These are phyloP conservation scores for Arabidopsis arenosa DNA, from an alignment of 345 rosid species.

Conservation along the genomic window DNA sequence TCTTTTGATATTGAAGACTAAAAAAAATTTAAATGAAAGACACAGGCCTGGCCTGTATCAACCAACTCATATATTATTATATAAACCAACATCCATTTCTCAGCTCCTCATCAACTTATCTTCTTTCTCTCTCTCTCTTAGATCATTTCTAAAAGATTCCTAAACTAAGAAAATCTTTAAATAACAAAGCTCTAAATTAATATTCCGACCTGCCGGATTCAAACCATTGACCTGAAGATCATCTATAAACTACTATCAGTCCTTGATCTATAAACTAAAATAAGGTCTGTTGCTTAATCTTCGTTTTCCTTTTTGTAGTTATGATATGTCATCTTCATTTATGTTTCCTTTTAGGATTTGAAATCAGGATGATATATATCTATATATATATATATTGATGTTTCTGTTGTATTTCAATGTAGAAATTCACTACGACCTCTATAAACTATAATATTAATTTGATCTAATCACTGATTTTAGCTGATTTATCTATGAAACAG, in stretches of 20 bases:
- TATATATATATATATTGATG: neutral
- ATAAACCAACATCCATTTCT: constrained; percentile 42
- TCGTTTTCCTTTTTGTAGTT: neutral
- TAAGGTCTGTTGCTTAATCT: constrained; percentile 61
- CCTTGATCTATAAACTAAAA: constrained; percentile 87
- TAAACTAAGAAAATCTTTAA: neutral
- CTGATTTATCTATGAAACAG: neutral
- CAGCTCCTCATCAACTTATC: constrained; percentile 31
- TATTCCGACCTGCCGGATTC: neutral
- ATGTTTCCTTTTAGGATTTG: constrained; percentile 9
- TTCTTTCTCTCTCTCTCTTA: constrained; percentile 25
- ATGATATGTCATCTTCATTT: neutral
- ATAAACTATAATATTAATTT: neutral
- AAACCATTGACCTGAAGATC: constrained; percentile 19
- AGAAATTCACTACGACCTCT: neutral
- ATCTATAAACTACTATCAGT: constrained; percentile 57
- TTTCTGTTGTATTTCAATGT: neutral
- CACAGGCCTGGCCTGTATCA: constrained; percentile 39
- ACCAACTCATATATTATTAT: constrained; percentile 38
- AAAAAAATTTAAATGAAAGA: neutral
- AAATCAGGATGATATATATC: neutral
- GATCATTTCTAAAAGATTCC: constrained; percentile 1
- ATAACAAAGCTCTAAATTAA: constrained; percentile 5
- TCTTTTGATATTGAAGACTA: neutral
- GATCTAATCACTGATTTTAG: neutral